Conservation (phyloP, 192 early-diverging fungal species). For the Entomortierella lignicola region DNA sequence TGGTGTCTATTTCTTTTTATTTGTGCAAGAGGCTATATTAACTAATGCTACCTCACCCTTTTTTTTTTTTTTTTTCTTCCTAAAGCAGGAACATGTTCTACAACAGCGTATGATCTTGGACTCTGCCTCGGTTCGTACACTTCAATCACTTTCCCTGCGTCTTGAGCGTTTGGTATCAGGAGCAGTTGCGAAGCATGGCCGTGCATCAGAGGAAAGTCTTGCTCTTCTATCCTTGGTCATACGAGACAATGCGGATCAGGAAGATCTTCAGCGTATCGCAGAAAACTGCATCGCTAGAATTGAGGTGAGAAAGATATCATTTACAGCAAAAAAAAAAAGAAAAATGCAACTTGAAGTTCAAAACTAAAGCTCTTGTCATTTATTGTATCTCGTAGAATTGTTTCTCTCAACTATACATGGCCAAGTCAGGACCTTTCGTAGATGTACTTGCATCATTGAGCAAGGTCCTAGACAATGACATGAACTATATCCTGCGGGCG, state of each 20-base stretch:
- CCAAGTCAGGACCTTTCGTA: conserved; percentile 66
- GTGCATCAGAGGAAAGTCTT: conserved; percentile 42
- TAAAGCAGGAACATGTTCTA: conserved; percentile 10
- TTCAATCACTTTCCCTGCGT: conserved; percentile 66
- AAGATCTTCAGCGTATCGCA: conserved; percentile 60
- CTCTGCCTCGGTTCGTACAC: conserved; percentile 53
- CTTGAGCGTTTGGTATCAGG: conserved; percentile 66
- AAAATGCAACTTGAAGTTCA: too few species aligned
- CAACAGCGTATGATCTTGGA: conserved; percentile 52
- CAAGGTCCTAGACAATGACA: conserved; percentile 68
- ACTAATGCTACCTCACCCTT: too few species aligned
- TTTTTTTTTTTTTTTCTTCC: too few species aligned
- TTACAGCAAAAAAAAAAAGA: too few species aligned
- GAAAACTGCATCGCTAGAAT: conserved; percentile 70
- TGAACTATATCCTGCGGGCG: conserved; percentile 69
- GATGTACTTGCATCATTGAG: conserved; percentile 66
- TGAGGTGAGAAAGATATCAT: conserved; percentile 57
- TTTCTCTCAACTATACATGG: conserved; percentile 67
- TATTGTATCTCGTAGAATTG: conserved; percentile 67
- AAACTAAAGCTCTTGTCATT: too few species aligned
- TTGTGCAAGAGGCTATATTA: neutral
- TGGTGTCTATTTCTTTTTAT: neutral
- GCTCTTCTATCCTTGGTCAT: conserved; percentile 52
- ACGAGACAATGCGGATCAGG: conserved; percentile 60
- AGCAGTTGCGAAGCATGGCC: conserved; percentile 31